These are phyloP conservation scores for Aspergillus arachidicola DNA, from an alignment of 2,329 filamentous ascomycete species.

Conservation along the genomic window DNA sequence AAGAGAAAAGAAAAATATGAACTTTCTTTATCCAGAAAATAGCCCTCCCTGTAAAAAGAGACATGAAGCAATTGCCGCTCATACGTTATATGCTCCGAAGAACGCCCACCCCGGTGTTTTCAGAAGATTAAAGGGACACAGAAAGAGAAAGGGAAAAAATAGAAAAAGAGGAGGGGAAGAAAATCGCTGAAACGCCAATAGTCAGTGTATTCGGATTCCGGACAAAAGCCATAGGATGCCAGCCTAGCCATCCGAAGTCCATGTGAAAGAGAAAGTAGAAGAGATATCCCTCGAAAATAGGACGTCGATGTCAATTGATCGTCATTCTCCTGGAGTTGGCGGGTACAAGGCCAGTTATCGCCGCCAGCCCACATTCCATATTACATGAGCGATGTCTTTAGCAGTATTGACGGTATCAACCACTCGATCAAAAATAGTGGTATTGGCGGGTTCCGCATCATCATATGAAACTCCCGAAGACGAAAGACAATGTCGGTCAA, in stretches of 20 bases:
- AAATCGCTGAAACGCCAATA: not conserved
- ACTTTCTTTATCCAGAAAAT: not conserved
- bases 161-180: too few species aligned
- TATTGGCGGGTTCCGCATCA: conserved; percentile 65
- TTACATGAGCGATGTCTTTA: conserved; percentile 65
- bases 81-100: not conserved
- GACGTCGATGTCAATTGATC: not conserved
- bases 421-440: conserved; percentile 74
- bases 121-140: not conserved
- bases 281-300: too few species aligned
- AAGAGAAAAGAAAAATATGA: not conserved
- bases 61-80: not conserved
- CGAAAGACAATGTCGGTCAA: conserved; percentile 67
- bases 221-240: not conserved
- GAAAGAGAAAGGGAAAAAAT: not conserved
- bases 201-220: not conserved
- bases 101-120: not conserved
- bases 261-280: conserved; percentile 15
- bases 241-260: conserved; percentile 20
- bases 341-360: conserved; percentile 39
- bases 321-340: not conserved
- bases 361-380: conserved; percentile 68
- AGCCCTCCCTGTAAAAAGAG: not conserved
- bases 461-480: conserved; percentile 85
- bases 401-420: conserved; percentile 75